Conservation (phyloP, 75 land plant genomes). For the Selaginella tamariscina region DNA sequence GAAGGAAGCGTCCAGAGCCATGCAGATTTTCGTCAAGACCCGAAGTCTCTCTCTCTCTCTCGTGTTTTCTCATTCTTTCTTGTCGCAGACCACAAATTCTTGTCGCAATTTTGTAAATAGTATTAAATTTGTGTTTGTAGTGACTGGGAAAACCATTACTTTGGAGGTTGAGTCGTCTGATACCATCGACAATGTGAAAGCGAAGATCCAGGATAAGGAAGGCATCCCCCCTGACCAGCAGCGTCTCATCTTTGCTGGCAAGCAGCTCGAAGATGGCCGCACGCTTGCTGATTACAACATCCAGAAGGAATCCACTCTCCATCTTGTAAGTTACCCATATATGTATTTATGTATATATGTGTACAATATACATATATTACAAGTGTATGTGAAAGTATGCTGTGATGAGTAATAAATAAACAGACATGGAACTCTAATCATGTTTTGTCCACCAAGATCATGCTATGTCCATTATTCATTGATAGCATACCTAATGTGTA, state of each 20-base stretch:
- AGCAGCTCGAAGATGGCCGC: slow-evolving; percentile 15
- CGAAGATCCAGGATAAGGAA: background rate
- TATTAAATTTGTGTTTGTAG: no score
- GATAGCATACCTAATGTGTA: no score
- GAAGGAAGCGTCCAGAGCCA: slow-evolving; percentile 4
- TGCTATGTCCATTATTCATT: no score
- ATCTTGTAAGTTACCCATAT: no score
- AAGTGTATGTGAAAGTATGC: no score
- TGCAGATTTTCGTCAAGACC: slow-evolving; percentile 27
- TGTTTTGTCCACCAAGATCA: no score
- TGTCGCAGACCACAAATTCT: background rate
- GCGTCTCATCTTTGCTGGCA: slow-evolving; percentile 8
- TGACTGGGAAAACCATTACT: slow-evolving; percentile 11
- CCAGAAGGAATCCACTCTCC: slow-evolving; percentile 22
- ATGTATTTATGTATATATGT: no score
- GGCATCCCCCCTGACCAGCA: slow-evolving; percentile 2
- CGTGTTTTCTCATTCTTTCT: background rate
- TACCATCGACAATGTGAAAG: slow-evolving; percentile 28
- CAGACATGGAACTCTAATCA: no score
- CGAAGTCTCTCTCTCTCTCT: slow-evolving; percentile 6
- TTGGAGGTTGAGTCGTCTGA: slow-evolving; percentile 32
- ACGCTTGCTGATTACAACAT: background rate
- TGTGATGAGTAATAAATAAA: no score
- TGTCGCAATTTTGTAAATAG: no score
- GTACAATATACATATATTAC: no score